Conservation (phyloP, 78 protist genomes). For the Tieghemostelium lacteum region DNA sequence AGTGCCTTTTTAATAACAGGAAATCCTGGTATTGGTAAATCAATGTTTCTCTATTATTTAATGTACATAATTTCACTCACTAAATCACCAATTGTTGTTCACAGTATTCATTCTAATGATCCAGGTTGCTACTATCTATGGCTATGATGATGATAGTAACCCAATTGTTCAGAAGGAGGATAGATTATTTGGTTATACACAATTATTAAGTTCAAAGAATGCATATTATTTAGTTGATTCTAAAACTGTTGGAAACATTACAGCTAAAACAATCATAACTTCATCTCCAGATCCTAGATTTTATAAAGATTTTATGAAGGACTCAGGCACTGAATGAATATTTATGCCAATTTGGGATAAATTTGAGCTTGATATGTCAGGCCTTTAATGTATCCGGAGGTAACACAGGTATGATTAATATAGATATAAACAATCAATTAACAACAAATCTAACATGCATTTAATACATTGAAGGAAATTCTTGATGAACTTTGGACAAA, state of each 20-base stretch:
- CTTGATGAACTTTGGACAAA: slow-evolving; percentile 13
- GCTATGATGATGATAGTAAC: background rate
- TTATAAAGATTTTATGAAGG: slow-evolving; percentile 29
- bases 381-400: slow-evolving; percentile 4
- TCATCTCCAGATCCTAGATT: slow-evolving; percentile 11
- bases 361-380: slow-evolving; percentile 15
- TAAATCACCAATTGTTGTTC: background rate
- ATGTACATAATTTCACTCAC: slow-evolving; percentile 4
- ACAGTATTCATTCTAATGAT: background rate
- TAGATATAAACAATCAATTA: background rate
- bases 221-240: slow-evolving; percentile 11
- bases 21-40: slow-evolving; percentile 35
- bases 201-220: background rate
- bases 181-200: background rate
- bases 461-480: background rate
- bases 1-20: slow-evolving; percentile 13
- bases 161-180: slow-evolving; percentile 1
- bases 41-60: slow-evolving; percentile 1
- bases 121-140: slow-evolving; percentile 7
- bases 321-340: background rate
- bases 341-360: slow-evolving; percentile 25
- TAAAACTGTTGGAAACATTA: background rate
- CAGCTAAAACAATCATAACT: slow-evolving; percentile 41
- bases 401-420: slow-evolving; percentile 12
- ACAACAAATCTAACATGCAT: background rate